phyloP scores from a whole-genome alignment of 805 yeast genomes.

The Wickerhamiella hasegawae region DNA sequence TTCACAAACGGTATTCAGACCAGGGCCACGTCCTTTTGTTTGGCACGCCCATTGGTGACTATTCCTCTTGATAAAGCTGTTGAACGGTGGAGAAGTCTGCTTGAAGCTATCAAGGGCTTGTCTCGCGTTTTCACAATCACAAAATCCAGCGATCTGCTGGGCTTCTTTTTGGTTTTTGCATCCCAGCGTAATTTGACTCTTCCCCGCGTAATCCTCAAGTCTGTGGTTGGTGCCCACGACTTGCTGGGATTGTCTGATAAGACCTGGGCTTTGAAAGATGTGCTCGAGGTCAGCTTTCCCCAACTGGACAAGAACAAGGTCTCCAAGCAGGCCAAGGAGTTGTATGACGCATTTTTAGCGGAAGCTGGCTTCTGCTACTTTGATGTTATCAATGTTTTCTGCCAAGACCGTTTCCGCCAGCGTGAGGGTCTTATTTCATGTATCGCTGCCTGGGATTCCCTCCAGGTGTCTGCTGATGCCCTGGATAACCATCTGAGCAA shows the following conservation, averaged over 20 bases:
- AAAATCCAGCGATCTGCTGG: constrained; percentile 19
- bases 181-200: constrained; percentile 16
- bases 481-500: constrained; percentile 35
- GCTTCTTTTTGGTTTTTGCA: constrained; percentile 19
- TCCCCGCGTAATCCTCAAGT: constrained; percentile 16
- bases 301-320: constrained; percentile 21
- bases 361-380: constrained; percentile 27
- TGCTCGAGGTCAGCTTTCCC: constrained; percentile 30
- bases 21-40: constrained; percentile 14
- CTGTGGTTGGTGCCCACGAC: constrained; percentile 7
- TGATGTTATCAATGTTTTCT: constrained; percentile 31
- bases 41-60: constrained; percentile 13
- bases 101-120: constrained; percentile 10
- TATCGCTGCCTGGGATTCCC: constrained; percentile 52
- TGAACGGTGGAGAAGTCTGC: constrained; percentile 6
- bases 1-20: constrained; percentile 16
- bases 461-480: constrained; percentile 59
- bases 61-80: constrained; percentile 12
- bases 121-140: constrained; percentile 8
- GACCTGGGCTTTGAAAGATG: constrained; percentile 23
- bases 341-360: constrained; percentile 18
- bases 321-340: constrained; percentile 13
- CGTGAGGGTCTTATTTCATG: constrained; percentile 54
- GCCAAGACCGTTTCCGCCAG: constrained; percentile 66
- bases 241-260: constrained; percentile 8